These are phyloP conservation scores for Cantharellus cinnabarinus DNA, from an alignment of 768 basidiomycete genomes.

Conservation along the genomic window DNA sequence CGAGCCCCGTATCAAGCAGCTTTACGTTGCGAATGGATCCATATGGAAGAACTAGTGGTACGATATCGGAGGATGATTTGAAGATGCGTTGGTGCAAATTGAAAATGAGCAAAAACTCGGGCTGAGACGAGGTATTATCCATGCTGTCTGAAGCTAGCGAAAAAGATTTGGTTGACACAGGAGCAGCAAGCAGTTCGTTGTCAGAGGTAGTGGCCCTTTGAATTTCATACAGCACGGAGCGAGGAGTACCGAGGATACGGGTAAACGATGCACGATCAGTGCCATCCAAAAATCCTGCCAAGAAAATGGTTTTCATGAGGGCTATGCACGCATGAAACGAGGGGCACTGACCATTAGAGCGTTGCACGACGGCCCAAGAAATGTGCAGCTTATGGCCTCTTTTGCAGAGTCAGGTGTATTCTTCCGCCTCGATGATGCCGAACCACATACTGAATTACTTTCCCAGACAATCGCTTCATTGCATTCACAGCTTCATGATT, in stretches of 20 bases:
- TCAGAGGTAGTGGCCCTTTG: background rate
- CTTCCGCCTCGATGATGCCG: background rate
- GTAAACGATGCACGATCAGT: background rate
- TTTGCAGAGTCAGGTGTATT: background rate
- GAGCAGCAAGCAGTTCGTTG: background rate
- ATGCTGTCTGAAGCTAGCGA: background rate
- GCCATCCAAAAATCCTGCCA: background rate
- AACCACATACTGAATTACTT: conserved; percentile 39
- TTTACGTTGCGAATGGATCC: background rate
- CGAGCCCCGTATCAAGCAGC: background rate
- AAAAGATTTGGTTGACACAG: background rate
- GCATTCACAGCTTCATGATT: conserved; percentile 52
- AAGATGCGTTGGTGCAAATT: background rate
- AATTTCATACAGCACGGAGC: background rate
- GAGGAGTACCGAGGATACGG: background rate
- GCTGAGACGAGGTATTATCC: background rate
- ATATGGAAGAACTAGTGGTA: background rate
- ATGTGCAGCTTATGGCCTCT: conserved; percentile 63
- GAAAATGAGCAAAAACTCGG: background rate
- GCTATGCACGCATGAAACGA: background rate
- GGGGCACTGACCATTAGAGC: conserved; percentile 22
- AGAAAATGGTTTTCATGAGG: background rate
- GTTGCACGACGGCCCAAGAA: conserved; percentile 76
- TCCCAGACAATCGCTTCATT: conserved; percentile 45
- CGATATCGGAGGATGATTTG: background rate